These are phyloP conservation scores for Perilla frutescens DNA, from an alignment of 257 asterid species.

Conservation along the genomic window DNA sequence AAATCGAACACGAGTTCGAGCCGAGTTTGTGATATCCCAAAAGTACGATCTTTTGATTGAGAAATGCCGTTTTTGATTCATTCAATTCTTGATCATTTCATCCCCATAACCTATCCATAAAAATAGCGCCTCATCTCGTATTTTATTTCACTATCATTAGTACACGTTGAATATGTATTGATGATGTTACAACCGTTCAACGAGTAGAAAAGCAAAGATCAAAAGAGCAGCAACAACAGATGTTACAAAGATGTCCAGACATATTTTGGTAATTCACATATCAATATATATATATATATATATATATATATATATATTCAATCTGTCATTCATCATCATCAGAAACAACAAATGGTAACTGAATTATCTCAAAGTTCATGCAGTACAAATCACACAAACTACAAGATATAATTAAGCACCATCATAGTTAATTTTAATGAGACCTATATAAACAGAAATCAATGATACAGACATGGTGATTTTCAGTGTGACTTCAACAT, in stretches of 20 bases:
- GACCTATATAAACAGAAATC: constrained; percentile 23
- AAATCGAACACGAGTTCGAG: constrained; percentile 1
- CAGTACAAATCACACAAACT: constrained; percentile 28
- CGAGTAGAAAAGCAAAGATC: too few relatives aligned
- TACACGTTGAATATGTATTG: too few relatives aligned
- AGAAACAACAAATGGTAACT: constrained; percentile 25
- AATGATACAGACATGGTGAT: constrained; percentile 13
- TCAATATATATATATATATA: neutral
- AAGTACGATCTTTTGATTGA: constrained; percentile 57
- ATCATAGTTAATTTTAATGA: constrained; percentile 6
- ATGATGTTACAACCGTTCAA: too few relatives aligned
- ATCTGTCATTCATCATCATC: constrained; percentile 9
- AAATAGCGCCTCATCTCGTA: too few relatives aligned
- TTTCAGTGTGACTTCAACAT: constrained; percentile 27
- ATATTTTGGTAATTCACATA: neutral
- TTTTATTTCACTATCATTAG: too few relatives aligned
- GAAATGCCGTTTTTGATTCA: constrained; percentile 51
- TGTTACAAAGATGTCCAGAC: too few relatives aligned
- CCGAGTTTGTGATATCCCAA: constrained; percentile 27
- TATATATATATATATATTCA: neutral
- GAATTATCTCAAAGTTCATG: constrained; percentile 22
- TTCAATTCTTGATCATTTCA: too few relatives aligned
- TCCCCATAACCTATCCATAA: too few relatives aligned
- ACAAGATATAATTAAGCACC: constrained; percentile 19
- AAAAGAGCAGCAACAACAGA: too few relatives aligned